Evolutionary conservation across 2,329 filamentous ascomycete genomes (phyloP), one percentile per base, ranked within the genome.

Genomic region (Nemania sp.): DNA sequence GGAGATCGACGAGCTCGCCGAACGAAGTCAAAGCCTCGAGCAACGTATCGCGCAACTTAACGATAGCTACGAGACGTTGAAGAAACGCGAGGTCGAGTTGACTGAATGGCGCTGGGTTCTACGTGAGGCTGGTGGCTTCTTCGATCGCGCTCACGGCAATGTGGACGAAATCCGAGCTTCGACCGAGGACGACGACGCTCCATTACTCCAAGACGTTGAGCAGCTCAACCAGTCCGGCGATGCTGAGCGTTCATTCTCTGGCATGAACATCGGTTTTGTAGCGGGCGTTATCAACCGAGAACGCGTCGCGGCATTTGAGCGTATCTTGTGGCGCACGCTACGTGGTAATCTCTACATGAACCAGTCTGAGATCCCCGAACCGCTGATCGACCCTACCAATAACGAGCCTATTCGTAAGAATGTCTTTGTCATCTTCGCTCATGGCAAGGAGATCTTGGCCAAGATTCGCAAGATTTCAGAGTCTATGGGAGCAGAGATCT

Each of bases 301-400:
- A 78, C 90, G 95, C 58, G 95, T 99, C 68, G 94, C 91, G 15
- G 93, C 95, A 27, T 99, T 99, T 78, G 97, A 99, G 84, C 92
- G 96, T 67, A 99, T 99, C 74, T 86, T 99, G 59, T 99, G 96
- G 96, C 90, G 96, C 77, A 98, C 97, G 0, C 89, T 99, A 49
- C 93, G 96, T 80, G 96, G 96, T 76, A 99, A 99, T 81, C 85
- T 99, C 71, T 99, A 98, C 87, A 99, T 99, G 96, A 99, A 99
- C 83, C 97, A 99, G 85, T 95, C 95, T 47, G 96, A 99, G 85
- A 99, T 99, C 70, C 91, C 94, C 7, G 95, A 99, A 80, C 90
- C 93, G 43, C 91, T 99, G 74, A 87, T 97, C 79, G 93, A 99
- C 80, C 95, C 96, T 18, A 88, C 92, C 78, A 97, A 89, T 83